A percentile compares a stretch with the other conserved stretches of the same genome.
Conservation (phyloP, 345 rosid genomes). For the Triadica sebifera region DNA sequence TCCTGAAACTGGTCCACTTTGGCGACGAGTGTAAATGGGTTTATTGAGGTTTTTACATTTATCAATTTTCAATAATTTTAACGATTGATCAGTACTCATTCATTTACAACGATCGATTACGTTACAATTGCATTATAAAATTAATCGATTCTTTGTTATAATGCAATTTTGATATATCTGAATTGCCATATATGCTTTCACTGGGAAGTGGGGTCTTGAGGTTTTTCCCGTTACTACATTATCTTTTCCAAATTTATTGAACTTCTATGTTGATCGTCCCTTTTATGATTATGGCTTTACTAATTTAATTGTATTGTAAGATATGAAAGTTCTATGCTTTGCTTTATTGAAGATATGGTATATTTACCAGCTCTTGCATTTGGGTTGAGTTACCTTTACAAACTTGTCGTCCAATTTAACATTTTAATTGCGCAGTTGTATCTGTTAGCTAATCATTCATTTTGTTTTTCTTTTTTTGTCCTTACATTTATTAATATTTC, state of each 20-base stretch:
- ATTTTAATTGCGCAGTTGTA: neutral
- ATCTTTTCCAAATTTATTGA: neutral
- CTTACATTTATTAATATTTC: neutral
- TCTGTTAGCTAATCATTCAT: neutral
- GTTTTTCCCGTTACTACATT: neutral
- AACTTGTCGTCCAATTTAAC: neutral
- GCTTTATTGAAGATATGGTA: neutral
- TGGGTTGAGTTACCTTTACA: neutral
- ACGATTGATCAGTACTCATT: neutral
- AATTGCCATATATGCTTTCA: too few species aligned
- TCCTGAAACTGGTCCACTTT: neutral
- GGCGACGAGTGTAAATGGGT: neutral
- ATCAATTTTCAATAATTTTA: neutral
- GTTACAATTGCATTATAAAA: neutral
- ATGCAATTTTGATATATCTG: neutral
- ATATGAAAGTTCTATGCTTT: neutral
- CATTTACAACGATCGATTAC: neutral
- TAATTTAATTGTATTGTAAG: neutral
- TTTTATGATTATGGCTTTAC: neutral
- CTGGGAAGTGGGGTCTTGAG: neutral
- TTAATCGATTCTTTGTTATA: neutral
- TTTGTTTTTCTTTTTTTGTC: neutral
- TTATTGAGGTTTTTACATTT: neutral
- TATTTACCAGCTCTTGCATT: neutral
- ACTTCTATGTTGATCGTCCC: neutral